Percentiles rank a stretch among this genome's conserved stretches.
Conservation (phyloP, 768 basidiomycete species). For the Tephrocybe sp. region DNA sequence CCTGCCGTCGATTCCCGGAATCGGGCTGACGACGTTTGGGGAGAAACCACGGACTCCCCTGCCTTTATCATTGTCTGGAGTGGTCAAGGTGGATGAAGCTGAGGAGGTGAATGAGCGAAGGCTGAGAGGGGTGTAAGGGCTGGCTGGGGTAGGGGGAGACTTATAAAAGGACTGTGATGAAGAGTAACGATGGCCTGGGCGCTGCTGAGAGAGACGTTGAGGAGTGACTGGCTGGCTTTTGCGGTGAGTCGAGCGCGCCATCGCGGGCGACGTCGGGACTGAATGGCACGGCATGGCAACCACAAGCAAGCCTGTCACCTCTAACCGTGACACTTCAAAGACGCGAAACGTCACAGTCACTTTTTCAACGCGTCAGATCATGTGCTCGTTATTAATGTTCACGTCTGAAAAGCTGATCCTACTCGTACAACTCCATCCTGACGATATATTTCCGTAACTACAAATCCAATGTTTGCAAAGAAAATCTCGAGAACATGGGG, state of each 20-base stretch:
- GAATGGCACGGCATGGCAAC: slow-evolving; percentile 29
- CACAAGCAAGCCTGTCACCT: slow-evolving; percentile 10
- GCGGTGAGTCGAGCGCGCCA: slow-evolving; percentile 32
- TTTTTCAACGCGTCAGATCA: slow-evolving; percentile 16
- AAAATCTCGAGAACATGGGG: too few species aligned
- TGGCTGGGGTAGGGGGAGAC: slow-evolving; percentile 63
- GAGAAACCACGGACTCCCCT: slow-evolving; percentile 43
- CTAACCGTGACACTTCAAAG: slow-evolving; percentile 11
- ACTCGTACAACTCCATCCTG: too few species aligned
- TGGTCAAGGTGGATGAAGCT: slow-evolving; percentile 54
- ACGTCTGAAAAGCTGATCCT: too few species aligned
- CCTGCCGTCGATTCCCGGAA: slow-evolving; percentile 20
- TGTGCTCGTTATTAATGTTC: slow-evolving; percentile 13
- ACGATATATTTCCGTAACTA: too few species aligned
- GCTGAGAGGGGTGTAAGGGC: slow-evolving; percentile 71
- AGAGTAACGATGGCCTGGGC: slow-evolving; percentile 43
- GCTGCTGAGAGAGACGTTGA: slow-evolving; percentile 49
- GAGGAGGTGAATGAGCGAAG: slow-evolving; percentile 59
- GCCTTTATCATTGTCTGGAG: slow-evolving; percentile 48
- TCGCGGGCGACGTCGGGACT: slow-evolving; percentile 46
- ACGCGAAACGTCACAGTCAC: slow-evolving; percentile 20
- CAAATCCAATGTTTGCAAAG: too few species aligned
- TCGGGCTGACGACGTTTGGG: slow-evolving; percentile 36
- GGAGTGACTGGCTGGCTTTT: slow-evolving; percentile 59
- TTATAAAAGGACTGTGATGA: slow-evolving; percentile 42